Percentiles rank a stretch among this genome's conserved stretches.
These are phyloP conservation scores for Emiliania huxleyi DNA, from an alignment of 78 protist genomes.

Conservation along the genomic window DNA sequence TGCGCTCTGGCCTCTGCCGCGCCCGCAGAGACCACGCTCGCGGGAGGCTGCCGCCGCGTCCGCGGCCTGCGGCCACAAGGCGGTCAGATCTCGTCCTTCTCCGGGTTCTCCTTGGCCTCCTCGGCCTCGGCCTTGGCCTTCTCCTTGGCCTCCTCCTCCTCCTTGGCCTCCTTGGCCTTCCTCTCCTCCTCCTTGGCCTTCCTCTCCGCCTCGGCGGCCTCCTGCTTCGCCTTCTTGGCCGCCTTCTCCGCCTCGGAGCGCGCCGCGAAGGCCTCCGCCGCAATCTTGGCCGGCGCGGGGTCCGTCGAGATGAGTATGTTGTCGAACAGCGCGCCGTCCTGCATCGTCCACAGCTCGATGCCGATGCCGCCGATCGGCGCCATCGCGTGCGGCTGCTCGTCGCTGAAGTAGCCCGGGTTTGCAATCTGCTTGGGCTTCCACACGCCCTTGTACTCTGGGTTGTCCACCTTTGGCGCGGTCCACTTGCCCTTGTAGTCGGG, in stretches of 20 bases:
- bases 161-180: not conserved
- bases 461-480: slow-evolving; percentile 1
- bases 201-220: not conserved
- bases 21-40: no score
- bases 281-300: not conserved
- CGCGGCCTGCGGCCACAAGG: no score
- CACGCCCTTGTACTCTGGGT: slow-evolving; percentile 43
- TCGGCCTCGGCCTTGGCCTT: not conserved
- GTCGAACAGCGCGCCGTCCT: slow-evolving; percentile 2
- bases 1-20: no score
- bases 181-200: not conserved
- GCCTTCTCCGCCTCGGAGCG: not conserved
- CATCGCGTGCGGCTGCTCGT: not conserved
- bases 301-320: not conserved
- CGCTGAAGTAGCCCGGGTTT: slow-evolving; percentile 17
- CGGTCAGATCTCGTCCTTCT: no score
- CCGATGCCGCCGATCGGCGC: slow-evolving; percentile 19
- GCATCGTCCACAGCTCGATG: slow-evolving; percentile 37
- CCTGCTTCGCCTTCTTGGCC: not conserved
- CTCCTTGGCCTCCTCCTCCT: not conserved
- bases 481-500: slow-evolving; percentile 44
- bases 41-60: no score
- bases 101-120: no score
- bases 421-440: slow-evolving; percentile 30
- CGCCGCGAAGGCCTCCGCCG: not conserved